Evolutionary conservation across 2,329 filamentous ascomycete genomes (phyloP).

Genomic region (Colletotrichum kahawae): DNA sequence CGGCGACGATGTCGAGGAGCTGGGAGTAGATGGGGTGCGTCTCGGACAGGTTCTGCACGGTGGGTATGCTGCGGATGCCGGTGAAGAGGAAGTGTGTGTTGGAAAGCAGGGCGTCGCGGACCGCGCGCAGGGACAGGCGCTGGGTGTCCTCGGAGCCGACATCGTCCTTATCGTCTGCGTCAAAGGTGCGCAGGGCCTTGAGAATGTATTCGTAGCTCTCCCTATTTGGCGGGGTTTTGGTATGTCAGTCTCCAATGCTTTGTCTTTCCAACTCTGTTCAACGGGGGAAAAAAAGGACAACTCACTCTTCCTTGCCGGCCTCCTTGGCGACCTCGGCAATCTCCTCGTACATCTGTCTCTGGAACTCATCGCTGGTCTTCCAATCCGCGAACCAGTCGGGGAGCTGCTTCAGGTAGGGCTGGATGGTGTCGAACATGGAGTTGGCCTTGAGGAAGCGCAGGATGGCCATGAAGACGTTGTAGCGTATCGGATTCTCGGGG

Average conservation of each 20-base stretch:
- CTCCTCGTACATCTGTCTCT: slow-evolving; percentile 83
- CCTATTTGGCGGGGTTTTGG: slow-evolving; percentile 33
- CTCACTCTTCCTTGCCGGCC: slow-evolving; percentile 77
- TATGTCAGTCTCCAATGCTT: not conserved
- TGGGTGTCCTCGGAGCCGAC: slow-evolving; percentile 65
- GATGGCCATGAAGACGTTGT: slow-evolving; percentile 89
- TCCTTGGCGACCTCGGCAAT: slow-evolving; percentile 83
- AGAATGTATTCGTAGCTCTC: slow-evolving; percentile 72
- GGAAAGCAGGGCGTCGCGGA: slow-evolving; percentile 59
- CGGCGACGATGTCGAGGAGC: slow-evolving; percentile 92
- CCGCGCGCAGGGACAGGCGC: slow-evolving; percentile 61
- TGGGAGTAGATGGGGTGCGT: slow-evolving; percentile 87
- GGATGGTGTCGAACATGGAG: slow-evolving; percentile 81
- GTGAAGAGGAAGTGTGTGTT: slow-evolving; percentile 72
- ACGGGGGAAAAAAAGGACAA: slow-evolving; percentile 23
- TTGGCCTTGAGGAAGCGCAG: slow-evolving; percentile 80
- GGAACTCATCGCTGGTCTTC: slow-evolving; percentile 81
- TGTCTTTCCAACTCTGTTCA: too few species aligned
- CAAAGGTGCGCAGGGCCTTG: slow-evolving; percentile 66
- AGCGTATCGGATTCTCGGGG: slow-evolving; percentile 78
- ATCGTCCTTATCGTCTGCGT: slow-evolving; percentile 59
- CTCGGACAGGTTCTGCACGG: slow-evolving; percentile 85
- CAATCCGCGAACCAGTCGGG: slow-evolving; percentile 83
- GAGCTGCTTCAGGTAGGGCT: slow-evolving; percentile 82
- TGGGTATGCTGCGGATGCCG: slow-evolving; percentile 81